These are phyloP conservation scores for Rhodocollybia butyracea DNA, from an alignment of 768 basidiomycete species.

Conservation along the genomic window DNA sequence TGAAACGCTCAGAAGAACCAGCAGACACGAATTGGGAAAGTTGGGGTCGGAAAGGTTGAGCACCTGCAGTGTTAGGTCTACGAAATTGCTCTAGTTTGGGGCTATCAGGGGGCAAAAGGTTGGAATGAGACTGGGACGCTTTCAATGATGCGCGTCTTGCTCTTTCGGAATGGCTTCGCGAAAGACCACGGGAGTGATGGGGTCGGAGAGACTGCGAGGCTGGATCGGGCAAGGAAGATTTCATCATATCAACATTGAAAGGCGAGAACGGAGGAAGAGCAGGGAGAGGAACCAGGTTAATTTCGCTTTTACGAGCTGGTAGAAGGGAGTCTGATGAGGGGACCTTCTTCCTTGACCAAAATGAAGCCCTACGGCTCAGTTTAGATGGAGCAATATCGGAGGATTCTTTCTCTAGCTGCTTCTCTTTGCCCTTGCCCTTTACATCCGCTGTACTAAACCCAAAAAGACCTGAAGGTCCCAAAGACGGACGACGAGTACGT, in stretches of 20 bases:
- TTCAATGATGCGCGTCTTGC: slow-evolving; percentile 2
- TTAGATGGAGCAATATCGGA: slow-evolving; percentile 29
- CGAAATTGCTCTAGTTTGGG: neutral
- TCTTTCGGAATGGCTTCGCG: slow-evolving; percentile 43
- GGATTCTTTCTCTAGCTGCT: slow-evolving; percentile 28
- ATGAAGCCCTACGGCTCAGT: slow-evolving; percentile 58
- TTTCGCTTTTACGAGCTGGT: slow-evolving; percentile 1
- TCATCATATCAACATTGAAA: slow-evolving; percentile 31
- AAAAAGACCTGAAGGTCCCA: slow-evolving; percentile 44
- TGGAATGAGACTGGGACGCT: neutral
- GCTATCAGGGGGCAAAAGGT: neutral
- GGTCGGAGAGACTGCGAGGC: slow-evolving; percentile 10
- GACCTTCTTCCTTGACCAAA: slow-evolving; percentile 57
- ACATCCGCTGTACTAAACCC: slow-evolving; percentile 29
- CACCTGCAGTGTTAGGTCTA: slow-evolving; percentile 10
- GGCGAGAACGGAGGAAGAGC: slow-evolving; percentile 41
- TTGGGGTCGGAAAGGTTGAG: neutral
- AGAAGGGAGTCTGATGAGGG: slow-evolving; percentile 14
- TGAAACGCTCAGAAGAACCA: slow-evolving; percentile 1
- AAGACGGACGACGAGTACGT: slow-evolving; percentile 54
- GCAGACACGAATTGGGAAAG: neutral
- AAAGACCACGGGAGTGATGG: slow-evolving; percentile 28
- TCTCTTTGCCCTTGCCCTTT: slow-evolving; percentile 51
- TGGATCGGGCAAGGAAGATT: slow-evolving; percentile 11
- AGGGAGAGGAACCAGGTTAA: slow-evolving; percentile 30